Conservation (phyloP, 257 asterid species). For the Striga asiatica region DNA sequence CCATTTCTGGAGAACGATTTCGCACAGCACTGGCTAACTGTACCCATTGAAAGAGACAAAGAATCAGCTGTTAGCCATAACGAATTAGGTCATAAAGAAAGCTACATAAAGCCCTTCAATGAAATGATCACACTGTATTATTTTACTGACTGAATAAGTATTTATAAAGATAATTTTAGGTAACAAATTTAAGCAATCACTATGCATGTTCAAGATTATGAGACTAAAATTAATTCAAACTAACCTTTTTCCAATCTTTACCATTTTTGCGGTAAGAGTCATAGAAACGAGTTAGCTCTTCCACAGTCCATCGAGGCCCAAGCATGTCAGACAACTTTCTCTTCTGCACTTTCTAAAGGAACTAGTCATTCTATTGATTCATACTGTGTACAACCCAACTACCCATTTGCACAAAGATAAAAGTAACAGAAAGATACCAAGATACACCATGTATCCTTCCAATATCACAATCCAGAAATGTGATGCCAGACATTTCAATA, state of each 20-base stretch:
- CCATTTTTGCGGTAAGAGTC: conserved; percentile 76
- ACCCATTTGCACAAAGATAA: background rate
- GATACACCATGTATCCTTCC: conserved; percentile 4
- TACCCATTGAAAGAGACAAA: conserved; percentile 14
- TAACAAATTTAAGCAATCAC: conserved; percentile 14
- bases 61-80: conserved; percentile 14
- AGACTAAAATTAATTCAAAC: conserved; percentile 17
- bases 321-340: conserved; percentile 76
- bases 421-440: background rate
- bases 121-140: conserved; percentile 5
- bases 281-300: conserved; percentile 72
- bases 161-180: conserved; percentile 12
- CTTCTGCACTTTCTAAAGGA: conserved; percentile 38
- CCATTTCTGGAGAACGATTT: conserved; percentile 68
- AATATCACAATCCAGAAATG: background rate
- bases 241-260: conserved; percentile 87
- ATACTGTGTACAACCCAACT: conserved; percentile 12
- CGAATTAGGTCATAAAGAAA: conserved; percentile 5
- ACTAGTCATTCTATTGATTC: conserved; percentile 14
- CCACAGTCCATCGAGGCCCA: conserved; percentile 78
- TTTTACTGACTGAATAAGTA: background rate
- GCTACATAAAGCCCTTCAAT: background rate
- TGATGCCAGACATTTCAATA: background rate
- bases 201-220: conserved; percentile 7
- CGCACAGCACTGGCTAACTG: conserved; percentile 68